Conservation (phyloP, 768 basidiomycete genomes). For the Boletus fagicola region DNA sequence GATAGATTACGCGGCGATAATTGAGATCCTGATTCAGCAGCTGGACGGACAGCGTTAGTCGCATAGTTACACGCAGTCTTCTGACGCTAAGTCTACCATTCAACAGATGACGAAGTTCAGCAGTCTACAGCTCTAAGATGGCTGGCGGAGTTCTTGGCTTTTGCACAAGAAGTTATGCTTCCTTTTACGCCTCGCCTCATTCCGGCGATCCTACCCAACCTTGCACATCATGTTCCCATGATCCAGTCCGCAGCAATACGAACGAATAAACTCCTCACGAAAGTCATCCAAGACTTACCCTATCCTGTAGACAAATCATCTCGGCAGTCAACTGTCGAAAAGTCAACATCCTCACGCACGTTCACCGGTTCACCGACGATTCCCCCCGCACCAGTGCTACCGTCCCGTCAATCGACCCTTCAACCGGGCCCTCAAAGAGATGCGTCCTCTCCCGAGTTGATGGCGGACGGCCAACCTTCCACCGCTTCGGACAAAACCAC, state of each 20-base stretch:
- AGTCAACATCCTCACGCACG: constrained; percentile 35
- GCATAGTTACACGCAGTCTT: neutral
- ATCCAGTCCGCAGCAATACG: constrained; percentile 85
- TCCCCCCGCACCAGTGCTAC: constrained; percentile 36
- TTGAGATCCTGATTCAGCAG: constrained; percentile 90
- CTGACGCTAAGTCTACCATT: constrained; percentile 2
- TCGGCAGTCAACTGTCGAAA: constrained; percentile 27
- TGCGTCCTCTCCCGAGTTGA: constrained; percentile 45
- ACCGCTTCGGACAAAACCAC: constrained; percentile 38
- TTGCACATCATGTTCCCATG: constrained; percentile 86
- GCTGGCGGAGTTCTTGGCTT: constrained; percentile 86
- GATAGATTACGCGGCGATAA: constrained; percentile 87
- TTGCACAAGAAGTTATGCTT: constrained; percentile 89
- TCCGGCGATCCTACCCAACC: constrained; percentile 88
- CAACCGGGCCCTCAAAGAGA: constrained; percentile 46
- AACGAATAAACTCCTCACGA: constrained; percentile 81
- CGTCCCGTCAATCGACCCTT: constrained; percentile 51
- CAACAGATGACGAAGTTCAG: constrained; percentile 82
- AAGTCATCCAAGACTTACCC: constrained; percentile 84
- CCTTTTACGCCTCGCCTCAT: constrained; percentile 93
- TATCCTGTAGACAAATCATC: constrained; percentile 54
- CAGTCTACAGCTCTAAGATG: constrained; percentile 92
- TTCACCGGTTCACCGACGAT: constrained; percentile 59
- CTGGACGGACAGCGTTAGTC: constrained; percentile 77
- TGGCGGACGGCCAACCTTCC: constrained; percentile 33